Evolutionary conservation across 345 rosid genomes (phyloP).

Genomic region (Lepidium aucheri): DNA sequence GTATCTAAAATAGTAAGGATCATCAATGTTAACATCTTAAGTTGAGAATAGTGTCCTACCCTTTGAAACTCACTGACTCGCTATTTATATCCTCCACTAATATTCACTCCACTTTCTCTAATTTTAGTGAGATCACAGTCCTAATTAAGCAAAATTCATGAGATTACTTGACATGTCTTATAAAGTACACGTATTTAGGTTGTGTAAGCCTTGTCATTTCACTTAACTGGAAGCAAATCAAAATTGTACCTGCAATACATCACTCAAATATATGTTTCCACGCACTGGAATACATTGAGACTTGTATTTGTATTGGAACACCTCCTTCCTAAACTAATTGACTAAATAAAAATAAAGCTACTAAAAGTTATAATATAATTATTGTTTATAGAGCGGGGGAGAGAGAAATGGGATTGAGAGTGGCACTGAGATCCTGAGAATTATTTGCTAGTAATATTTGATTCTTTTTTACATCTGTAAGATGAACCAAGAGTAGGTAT

Average conservation of each 20-base stretch:
- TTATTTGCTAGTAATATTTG: too few species aligned
- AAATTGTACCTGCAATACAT: constrained; percentile 64
- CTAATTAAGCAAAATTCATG: constrained; percentile 27
- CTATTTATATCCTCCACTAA: constrained; percentile 95
- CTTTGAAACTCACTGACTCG: constrained; percentile 94
- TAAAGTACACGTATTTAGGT: not conserved
- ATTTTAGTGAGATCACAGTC: constrained; percentile 90
- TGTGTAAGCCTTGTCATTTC: not conserved
- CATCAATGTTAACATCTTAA: constrained; percentile 86
- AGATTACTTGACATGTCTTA: constrained; percentile 8
- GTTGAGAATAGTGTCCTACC: constrained; percentile 89
- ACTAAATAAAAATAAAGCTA: too few species aligned
- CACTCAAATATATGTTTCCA: too few species aligned
- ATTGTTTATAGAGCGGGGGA: too few species aligned
- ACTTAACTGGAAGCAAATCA: constrained; percentile 72
- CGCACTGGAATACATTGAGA: too few species aligned
- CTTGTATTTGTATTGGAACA: too few species aligned
- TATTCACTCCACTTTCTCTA: constrained; percentile 97
- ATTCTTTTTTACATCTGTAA: too few species aligned
- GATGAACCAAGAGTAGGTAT: too few species aligned
- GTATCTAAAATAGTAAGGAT: constrained; percentile 94
- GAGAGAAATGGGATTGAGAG: too few species aligned
- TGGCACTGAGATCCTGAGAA: too few species aligned
- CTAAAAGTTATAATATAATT: too few species aligned
- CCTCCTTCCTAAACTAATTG: too few species aligned